Conservation (phyloP, 495 filamentous ascomycete species). For the Aspergillus hancockii region DNA sequence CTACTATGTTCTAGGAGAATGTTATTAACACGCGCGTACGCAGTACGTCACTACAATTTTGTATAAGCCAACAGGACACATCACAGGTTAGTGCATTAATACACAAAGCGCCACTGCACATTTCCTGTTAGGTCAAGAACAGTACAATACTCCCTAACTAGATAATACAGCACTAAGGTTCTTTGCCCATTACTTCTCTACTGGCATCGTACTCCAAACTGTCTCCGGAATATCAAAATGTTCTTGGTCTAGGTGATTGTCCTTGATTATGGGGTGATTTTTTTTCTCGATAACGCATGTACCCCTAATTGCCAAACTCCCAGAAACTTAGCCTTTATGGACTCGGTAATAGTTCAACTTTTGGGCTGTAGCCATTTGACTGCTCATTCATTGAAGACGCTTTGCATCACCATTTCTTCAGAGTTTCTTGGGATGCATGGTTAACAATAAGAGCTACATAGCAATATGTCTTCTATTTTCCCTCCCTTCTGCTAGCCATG, state of each 20-base stretch:
- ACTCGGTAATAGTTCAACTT: not conserved
- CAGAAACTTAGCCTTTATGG: not conserved
- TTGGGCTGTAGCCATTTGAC: not conserved
- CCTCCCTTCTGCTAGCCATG: not conserved
- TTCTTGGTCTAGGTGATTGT: not conserved
- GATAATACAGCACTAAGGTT: not conserved
- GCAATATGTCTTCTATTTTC: not conserved
- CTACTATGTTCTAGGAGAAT: not conserved
- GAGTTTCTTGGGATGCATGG: constrained; percentile 5
- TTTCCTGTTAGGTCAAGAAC: not conserved
- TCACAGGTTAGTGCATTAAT: constrained; percentile 30
- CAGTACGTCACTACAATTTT: constrained; percentile 98
- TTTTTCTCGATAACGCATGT: not conserved
- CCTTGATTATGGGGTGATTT: not conserved
- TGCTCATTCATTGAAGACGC: not conserved
- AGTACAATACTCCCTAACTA: not conserved
- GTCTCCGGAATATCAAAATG: not conserved
- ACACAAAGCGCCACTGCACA: constrained; percentile 5
- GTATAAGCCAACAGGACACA: constrained; percentile 80
- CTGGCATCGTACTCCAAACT: not conserved
- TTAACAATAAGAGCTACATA: constrained; percentile 1
- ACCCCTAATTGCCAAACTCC: not conserved
- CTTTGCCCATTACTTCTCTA: not conserved
- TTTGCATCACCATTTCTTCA: not conserved
- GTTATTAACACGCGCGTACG: constrained; percentile 17